phyloP scores from a whole-genome alignment of 2,329 filamentous ascomycete species.

The Cladosporium sp. region DNA sequence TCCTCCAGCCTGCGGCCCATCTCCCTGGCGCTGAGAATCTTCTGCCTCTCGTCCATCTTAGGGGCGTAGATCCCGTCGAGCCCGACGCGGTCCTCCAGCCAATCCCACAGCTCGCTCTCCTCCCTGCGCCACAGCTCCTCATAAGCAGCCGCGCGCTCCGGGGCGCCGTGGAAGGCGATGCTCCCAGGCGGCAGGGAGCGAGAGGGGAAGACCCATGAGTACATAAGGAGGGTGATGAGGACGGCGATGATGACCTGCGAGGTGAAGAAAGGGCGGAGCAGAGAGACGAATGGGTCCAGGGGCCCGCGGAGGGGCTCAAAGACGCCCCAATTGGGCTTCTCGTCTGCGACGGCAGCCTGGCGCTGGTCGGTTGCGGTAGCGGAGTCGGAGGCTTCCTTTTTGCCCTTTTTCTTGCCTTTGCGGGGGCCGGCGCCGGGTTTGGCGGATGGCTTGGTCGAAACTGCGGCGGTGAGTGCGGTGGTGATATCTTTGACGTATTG shows the following conservation, averaged over 20 bases:
- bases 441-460: conserved; percentile 58
- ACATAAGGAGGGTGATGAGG: conserved; percentile 64
- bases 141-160: conserved; percentile 73
- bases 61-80: conserved; percentile 49
- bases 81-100: conserved; percentile 81
- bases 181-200: conserved; percentile 20
- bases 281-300: conserved; percentile 62
- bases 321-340: conserved; percentile 60
- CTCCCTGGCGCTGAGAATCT: conserved; percentile 20
- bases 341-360: conserved; percentile 30
- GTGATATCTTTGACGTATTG: conserved; percentile 77
- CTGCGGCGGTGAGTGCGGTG: conserved; percentile 63
- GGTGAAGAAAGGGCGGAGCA: conserved; percentile 64
- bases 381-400: conserved; percentile 47
- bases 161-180: conserved; percentile 37
- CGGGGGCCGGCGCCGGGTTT: conserved; percentile 36
- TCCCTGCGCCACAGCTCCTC: conserved; percentile 88
- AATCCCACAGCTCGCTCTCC: conserved; percentile 85
- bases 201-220: conserved; percentile 54
- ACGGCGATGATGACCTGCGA: conserved; percentile 73
- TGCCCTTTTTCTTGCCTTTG: conserved; percentile 46
- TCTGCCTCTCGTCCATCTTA: conserved; percentile 21
- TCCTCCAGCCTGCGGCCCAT: conserved; percentile 37
- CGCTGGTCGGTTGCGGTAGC: conserved; percentile 33
- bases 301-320: conserved; percentile 71